Percentiles rank a stretch among this genome's conserved stretches.
Conservation (phyloP, 768 basidiomycete genomes). For the Hypholoma fasciculare region DNA sequence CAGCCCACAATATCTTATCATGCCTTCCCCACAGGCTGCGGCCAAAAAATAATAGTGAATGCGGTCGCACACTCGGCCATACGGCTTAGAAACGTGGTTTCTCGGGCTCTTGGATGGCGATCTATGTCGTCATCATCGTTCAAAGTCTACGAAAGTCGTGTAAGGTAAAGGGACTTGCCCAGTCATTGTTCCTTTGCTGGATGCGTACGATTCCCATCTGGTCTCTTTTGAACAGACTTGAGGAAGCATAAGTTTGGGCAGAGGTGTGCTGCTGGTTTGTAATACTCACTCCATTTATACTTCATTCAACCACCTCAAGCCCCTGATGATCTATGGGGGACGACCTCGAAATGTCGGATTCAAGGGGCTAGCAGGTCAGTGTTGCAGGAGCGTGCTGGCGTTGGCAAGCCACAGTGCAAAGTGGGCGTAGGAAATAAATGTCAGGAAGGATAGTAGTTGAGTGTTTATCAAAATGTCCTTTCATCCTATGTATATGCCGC, state of each 20-base stretch:
- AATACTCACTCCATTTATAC: background rate
- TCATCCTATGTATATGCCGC: too few species aligned
- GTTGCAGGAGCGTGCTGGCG: too few species aligned
- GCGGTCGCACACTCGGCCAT: slow-evolving; percentile 5
- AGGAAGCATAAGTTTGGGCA: background rate
- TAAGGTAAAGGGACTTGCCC: background rate
- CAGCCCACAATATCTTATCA: slow-evolving; percentile 7
- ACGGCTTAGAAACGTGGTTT: slow-evolving; percentile 1
- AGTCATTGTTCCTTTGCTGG: background rate
- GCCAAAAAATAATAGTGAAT: slow-evolving; percentile 8
- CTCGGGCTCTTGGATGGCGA: background rate
- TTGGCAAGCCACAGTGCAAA: too few species aligned
- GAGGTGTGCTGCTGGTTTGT: background rate
- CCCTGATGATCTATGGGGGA: background rate
- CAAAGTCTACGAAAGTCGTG: background rate
- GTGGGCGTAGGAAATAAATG: too few species aligned
- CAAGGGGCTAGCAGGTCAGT: too few species aligned
- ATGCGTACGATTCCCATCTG: background rate
- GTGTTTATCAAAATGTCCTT: too few species aligned
- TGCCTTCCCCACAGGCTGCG: slow-evolving; percentile 12
- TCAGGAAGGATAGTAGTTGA: too few species aligned
- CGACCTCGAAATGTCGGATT: background rate
- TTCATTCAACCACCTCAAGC: too few species aligned
- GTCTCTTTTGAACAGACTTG: background rate
- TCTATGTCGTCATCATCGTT: background rate